These are phyloP conservation scores for Suhomyces sp. DNA, from an alignment of 805 yeast genomes.

Conservation along the genomic window DNA sequence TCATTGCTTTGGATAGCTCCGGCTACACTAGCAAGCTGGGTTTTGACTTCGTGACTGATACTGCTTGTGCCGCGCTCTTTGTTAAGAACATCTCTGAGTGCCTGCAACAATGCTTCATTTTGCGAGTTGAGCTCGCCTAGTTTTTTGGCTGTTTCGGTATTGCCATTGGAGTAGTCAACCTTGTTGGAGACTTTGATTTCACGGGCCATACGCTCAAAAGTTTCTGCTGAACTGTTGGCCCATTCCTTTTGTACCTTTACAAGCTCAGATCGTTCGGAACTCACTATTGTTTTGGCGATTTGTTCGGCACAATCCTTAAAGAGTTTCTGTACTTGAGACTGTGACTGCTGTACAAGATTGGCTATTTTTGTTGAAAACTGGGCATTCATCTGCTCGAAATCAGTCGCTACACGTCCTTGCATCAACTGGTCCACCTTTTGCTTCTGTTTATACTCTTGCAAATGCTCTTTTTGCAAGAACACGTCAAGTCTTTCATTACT, in stretches of 20 bases:
- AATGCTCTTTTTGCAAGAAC: conserved; percentile 14
- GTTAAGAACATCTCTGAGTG: not conserved
- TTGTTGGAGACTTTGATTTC: not conserved
- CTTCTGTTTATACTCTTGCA: conserved; percentile 6
- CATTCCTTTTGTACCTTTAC: not conserved
- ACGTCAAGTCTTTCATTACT: conserved; percentile 14
- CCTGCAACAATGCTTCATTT: not conserved
- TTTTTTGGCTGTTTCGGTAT: not conserved
- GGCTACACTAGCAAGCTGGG: not conserved
- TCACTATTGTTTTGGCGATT: not conserved
- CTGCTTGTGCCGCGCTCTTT: not conserved
- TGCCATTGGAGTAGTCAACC: not conserved
- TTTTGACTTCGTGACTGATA: not conserved
- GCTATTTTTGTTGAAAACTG: not conserved
- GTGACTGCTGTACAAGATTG: conserved; percentile 1
- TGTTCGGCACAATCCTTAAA: conserved; percentile 2
- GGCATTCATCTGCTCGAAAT: conserved; percentile 2
- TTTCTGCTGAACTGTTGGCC: not conserved
- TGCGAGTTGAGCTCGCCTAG: not conserved
- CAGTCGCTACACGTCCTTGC: not conserved
- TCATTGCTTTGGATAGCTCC: conserved; percentile 2
- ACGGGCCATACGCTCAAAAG: not conserved
- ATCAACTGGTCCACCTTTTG: not conserved
- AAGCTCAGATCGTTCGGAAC: not conserved
- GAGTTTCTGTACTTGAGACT: conserved; percentile 1